phyloP scores from a whole-genome alignment of 1,284 basidiomycete species.

The Boletus smithii region DNA sequence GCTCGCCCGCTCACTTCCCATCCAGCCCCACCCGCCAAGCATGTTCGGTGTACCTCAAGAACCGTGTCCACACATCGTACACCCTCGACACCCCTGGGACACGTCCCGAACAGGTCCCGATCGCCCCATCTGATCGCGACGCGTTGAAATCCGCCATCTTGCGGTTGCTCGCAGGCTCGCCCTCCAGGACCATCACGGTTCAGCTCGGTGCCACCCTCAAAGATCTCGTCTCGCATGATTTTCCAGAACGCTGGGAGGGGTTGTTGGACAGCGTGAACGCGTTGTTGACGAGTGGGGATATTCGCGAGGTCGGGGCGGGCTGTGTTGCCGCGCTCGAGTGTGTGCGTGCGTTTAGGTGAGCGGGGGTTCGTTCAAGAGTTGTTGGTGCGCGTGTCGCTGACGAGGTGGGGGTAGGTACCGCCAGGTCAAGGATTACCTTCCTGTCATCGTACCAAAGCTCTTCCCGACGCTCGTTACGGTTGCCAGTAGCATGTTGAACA shows the following conservation, averaged over 20 bases:
- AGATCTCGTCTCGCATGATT: conserved; percentile 68
- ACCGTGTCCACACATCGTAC: conserved; percentile 69
- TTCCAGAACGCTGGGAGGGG: conserved; percentile 70
- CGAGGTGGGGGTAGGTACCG: conserved; percentile 50
- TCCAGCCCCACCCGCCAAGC: conserved; percentile 73
- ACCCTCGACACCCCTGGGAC: conserved; percentile 43
- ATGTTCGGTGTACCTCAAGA: conserved; percentile 82
- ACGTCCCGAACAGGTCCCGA: conserved; percentile 57
- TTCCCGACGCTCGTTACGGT: conserved; percentile 74
- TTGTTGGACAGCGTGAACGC: conserved; percentile 61
- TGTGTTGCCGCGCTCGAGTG: conserved; percentile 73
- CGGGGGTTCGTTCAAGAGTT: neutral
- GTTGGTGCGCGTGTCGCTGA: conserved; percentile 31
- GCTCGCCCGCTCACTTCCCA: conserved; percentile 3
- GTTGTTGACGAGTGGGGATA: conserved; percentile 59
- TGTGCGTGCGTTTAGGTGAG: conserved; percentile 66
- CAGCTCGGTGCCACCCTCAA: conserved; percentile 74
- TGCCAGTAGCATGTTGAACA: conserved; percentile 60
- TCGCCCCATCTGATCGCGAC: conserved; percentile 63
- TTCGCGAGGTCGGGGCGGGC: conserved; percentile 74
- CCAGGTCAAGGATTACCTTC: conserved; percentile 56
- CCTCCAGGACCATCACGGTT: conserved; percentile 64
- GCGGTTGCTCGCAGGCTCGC: conserved; percentile 63
- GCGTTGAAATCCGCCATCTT: conserved; percentile 66
- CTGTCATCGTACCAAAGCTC: conserved; percentile 55